Base-by-base conservation (phyloP, 805 yeast species). In the Nakazawaea molendinolei region DNA sequence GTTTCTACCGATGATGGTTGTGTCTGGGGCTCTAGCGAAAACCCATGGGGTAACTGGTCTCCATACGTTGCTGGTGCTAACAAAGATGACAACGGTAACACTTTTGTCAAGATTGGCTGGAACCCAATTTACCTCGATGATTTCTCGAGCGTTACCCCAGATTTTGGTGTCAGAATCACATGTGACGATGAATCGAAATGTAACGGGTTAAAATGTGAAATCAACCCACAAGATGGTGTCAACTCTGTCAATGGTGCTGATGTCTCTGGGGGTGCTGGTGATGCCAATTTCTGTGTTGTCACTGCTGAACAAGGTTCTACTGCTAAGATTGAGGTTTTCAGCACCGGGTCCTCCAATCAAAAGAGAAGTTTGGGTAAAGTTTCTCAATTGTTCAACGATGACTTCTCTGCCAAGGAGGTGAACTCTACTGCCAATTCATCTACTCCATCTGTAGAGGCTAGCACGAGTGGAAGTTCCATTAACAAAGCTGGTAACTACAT, bases 41-140 rank as follows among this genome's bases (percentile, higher is more conserved):
- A 81, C 41, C 79, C 92, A 13, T 65, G 66, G 45, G 96, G 96
- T 40, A 86, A 86, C 70, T 87, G 95, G 95, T 62, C 95, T 12
- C 95, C 95, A 19, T 86, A 85, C 49, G 95, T 87, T 44, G 94
- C 92, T 12, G 96, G 96, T 45, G 86, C 89, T 42, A 86, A 86
- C 65, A 74, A 74, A 67, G 95, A 85, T 55, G 59, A 56, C 43
- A 60, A 52, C 41, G 80, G 85, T 22, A 72, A 73, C 55, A 86
- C 95, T 3, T 86, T 47, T 55, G 85, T 84, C 45, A 87, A 85
- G 61, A 74, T 86, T 54, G 95, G 90, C 31, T 86, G 95, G 95
- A 86, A 86, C 58, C 95, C 96, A 12, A 71, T 81, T 39, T 84
- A 85, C 58, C 56, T 83, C 48, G 90, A 81, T 44, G 74, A 80